Base-by-base conservation (phyloP, 768 basidiomycete genomes). In the Suillus hirtellus region DNA sequence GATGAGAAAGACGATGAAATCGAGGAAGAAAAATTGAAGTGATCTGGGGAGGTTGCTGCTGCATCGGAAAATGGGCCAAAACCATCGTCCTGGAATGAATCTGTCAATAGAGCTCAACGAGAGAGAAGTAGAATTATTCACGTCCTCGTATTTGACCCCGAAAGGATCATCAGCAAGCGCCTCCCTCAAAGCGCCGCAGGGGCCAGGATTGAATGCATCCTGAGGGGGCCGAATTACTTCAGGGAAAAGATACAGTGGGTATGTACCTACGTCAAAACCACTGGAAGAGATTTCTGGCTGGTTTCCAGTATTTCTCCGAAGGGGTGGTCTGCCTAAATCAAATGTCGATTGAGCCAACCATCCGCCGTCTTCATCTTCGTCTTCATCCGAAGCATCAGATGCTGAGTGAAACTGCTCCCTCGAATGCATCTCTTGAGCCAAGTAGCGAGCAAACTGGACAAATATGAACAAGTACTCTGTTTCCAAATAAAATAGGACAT, bases 271-370 rank as follows among this genome's bases (percentile, higher is more conserved):
- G 64, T 87, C 87, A 70, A 88, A 88, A 9, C 77, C 82, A 65
- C 67, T 70, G 12, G 74, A 71, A 56, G 79, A 74, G 31, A 84
- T 66, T 10, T 80, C 81, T 63, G 83, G 79, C 61, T 82, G 77
- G 62, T 83, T 81, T 61, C 69, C 75, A 62, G 78, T 78, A 66
- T 80, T 79, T 62, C 83, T 78, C 59, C 81, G 75, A 27, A 84
- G 77, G 3, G 85, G 82, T 19, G 82, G 80, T 59, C 79, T 77
- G 27, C 79, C 77, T 10, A 88, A 74, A 34, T 83, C 82, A 66
- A 92, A 92, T n/a, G 81, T 86, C 10, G 90, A 92, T 50, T 90
- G 88, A 3, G 90, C 81, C 31, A 93, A 74, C 93, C 92, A 94
- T 0, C 91, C 91, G 4, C 85, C 85, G 14, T 91, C 90, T 19